Evolutionary conservation across 106 monocot genomes (phyloP), one percentile per base, ranked within the genome.

Genomic region (Dendrobium nobile): DNA sequence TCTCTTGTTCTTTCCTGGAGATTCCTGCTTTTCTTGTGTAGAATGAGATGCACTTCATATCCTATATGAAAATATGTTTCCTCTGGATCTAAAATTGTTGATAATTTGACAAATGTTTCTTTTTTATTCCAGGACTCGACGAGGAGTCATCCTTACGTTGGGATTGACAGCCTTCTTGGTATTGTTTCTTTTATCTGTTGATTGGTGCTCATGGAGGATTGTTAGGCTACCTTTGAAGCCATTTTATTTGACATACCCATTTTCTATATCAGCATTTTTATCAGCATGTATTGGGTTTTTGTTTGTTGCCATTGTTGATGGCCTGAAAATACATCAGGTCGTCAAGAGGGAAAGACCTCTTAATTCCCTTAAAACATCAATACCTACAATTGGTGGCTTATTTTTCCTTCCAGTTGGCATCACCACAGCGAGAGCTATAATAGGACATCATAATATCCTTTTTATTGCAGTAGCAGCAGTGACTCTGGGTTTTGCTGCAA

Each of bases 201-300:
- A 98, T 59, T 98, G 90, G 87, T 91, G 92, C 79, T 83, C 92
- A 68, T 98, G 97, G 97, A 74, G 84, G 72, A 91, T 98, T 84
- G 87, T 94, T 77, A 92, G 97, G 83, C 78, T 88, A 79, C 97
- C 97, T 47, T 45, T 98, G 82, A 81, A 92, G 59, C 85, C 94
- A 6, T 94, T 92, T 83, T 88, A 85, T 85, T 84, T 98, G 68
- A 88, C 88, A 41, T 84, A 84, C 2, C 97, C 97, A 73, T 98
- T 98, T 80, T 74, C 77, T 42, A 77, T 94, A 68, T 88, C 97
- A 82, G 75, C 84, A 81, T 47, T 83, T 67, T 54, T 94, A 19
- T 88, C 97, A 85, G 88, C 87, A 78, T 77, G 80, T 84, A 82
- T 82, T 79, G 97, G 97, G 77, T 89, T 84, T 79, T 48, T 98